Evolutionary conservation across 441 rosid genomes (phyloP).

Genomic region (Populus hybrid): DNA sequence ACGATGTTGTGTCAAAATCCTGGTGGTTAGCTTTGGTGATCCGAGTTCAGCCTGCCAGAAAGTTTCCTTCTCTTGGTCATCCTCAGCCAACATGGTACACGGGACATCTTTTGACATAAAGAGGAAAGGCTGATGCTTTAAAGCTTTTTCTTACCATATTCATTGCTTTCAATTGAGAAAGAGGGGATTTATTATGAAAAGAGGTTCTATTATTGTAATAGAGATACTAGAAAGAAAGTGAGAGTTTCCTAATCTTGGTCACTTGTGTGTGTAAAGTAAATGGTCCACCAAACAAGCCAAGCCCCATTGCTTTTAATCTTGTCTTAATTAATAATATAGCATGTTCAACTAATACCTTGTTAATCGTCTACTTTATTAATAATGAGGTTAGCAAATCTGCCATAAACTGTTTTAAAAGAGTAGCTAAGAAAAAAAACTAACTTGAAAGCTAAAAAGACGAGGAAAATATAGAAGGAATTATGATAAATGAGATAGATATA

Average conservation of each 20-base stretch:
- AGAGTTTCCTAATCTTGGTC: slow-evolving; percentile 4
- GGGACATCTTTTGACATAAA: slow-evolving; percentile 23
- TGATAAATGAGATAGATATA: slow-evolving; percentile 9
- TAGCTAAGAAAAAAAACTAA: neutral
- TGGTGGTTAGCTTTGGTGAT: slow-evolving; percentile 14
- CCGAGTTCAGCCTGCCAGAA: slow-evolving; percentile 9
- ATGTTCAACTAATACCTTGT: slow-evolving; percentile 4
- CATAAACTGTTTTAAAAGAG: neutral
- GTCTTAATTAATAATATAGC: slow-evolving; percentile 3
- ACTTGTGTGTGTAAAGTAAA: neutral
- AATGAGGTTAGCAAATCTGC: slow-evolving; percentile 29
- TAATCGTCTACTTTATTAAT: neutral
- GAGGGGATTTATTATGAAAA: neutral
- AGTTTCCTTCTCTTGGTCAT: slow-evolving; percentile 7
- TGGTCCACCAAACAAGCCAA: slow-evolving; percentile 13
- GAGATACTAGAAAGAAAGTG: slow-evolving; percentile 9
- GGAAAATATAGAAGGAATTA: neutral
- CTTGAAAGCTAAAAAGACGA: neutral
- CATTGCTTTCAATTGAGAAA: slow-evolving; percentile 5
- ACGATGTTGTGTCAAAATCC: neutral
- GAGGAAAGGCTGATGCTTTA: slow-evolving; percentile 13
- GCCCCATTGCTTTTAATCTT: slow-evolving; percentile 11
- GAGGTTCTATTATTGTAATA: neutral
- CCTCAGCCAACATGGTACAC: neutral
- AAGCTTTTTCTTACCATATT: slow-evolving; percentile 9